Percentiles rank a stretch among this genome's conserved stretches.
phyloP scores from a whole-genome alignment of 2,329 filamentous ascomycete genomes.

The Hypoxylon sp. region DNA sequence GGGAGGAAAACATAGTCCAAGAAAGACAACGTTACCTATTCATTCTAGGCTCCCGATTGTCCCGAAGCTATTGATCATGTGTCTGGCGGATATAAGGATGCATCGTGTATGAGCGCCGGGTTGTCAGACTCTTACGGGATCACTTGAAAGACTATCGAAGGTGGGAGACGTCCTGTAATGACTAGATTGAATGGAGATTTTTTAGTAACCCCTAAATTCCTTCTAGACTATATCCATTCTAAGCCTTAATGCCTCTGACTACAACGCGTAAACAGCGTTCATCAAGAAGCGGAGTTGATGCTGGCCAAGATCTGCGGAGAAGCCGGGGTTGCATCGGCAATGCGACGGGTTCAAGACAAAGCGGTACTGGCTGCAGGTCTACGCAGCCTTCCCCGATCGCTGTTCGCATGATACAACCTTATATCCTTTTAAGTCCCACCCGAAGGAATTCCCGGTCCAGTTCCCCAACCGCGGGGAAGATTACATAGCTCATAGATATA shows the following conservation, averaged over 20 bases:
- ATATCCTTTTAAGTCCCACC: constrained; percentile 9
- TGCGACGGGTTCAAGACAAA: constrained; percentile 17
- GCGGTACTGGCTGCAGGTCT: constrained; percentile 16
- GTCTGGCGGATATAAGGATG: not conserved
- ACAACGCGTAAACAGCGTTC: not conserved
- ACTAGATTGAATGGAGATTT: not conserved
- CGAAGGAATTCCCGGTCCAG: constrained; percentile 9
- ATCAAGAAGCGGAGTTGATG: constrained; percentile 5
- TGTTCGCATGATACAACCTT: constrained; percentile 3
- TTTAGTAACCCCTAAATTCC: not conserved
- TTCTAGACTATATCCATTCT: not conserved
- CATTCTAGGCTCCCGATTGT: too few species aligned
- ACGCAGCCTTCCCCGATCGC: constrained; percentile 27
- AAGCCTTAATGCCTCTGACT: constrained; percentile 15
- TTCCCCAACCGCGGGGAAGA: constrained; percentile 4
- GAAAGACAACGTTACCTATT: too few species aligned
- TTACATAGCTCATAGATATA: constrained; percentile 3
- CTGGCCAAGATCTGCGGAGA: constrained; percentile 37
- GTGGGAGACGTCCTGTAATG: not conserved
- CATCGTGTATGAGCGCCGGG: not conserved
- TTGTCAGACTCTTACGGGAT: not conserved
- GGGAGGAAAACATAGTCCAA: too few species aligned
- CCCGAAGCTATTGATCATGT: too few species aligned
- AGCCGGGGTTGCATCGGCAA: constrained; percentile 21
- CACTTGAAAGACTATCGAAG: not conserved